phyloP scores from a whole-genome alignment of 352 stramenopile genomes.

The Lagenidium sp. region DNA sequence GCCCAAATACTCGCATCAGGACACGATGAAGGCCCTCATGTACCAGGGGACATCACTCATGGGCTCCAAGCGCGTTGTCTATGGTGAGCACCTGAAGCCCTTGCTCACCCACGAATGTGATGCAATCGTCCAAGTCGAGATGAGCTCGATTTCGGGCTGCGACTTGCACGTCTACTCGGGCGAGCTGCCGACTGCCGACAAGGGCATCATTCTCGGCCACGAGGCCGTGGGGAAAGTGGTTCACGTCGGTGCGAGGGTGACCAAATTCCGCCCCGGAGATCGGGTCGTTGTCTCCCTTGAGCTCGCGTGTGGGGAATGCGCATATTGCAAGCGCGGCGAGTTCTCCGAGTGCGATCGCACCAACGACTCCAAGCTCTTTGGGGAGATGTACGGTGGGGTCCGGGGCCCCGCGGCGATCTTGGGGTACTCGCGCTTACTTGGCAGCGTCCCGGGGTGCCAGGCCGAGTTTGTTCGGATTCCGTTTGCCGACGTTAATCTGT shows the following conservation, averaged over 20 bases:
- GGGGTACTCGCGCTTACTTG: slow-evolving; percentile 22
- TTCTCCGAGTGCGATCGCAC: slow-evolving; percentile 31
- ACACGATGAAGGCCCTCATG: slow-evolving; percentile 26
- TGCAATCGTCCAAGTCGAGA: slow-evolving; percentile 20
- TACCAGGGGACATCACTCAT: slow-evolving; percentile 13
- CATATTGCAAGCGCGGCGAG: slow-evolving; percentile 19
- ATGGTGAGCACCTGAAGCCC: slow-evolving; percentile 12
- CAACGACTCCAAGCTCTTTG: slow-evolving; percentile 30
- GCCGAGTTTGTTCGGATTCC: slow-evolving; percentile 45
- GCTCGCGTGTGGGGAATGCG: slow-evolving; percentile 28
- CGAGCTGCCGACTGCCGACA: slow-evolving; percentile 22
- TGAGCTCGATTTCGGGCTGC: slow-evolving; percentile 26
- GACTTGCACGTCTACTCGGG: slow-evolving; percentile 29
- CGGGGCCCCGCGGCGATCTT: slow-evolving; percentile 25
- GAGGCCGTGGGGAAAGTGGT: slow-evolving; percentile 29
- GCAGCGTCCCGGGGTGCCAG: slow-evolving; percentile 32
- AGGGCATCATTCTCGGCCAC: slow-evolving; percentile 31
- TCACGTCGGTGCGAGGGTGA: slow-evolving; percentile 20
- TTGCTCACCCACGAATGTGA: slow-evolving; percentile 19
- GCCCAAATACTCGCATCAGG: slow-evolving; percentile 13
- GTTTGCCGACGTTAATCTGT: slow-evolving; percentile 31
- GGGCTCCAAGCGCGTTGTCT: slow-evolving; percentile 9
- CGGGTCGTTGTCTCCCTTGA: slow-evolving; percentile 32
- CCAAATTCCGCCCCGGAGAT: slow-evolving; percentile 21
- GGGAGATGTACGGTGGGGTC: slow-evolving; percentile 23